phyloP scores from a whole-genome alignment of 805 yeast genomes.

The Ogataea corticis region DNA sequence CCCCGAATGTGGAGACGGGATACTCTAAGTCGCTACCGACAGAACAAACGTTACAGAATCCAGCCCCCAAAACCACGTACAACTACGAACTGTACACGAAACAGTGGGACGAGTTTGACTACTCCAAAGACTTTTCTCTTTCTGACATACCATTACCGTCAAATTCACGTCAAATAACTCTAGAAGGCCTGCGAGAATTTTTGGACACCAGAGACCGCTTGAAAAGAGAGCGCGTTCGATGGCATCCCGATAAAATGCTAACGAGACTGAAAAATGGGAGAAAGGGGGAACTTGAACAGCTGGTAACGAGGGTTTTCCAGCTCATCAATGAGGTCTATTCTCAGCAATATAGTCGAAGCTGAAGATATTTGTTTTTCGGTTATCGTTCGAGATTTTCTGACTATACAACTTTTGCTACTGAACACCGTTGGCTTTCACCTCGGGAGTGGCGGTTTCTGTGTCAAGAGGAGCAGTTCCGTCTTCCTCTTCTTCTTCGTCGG shows the following conservation, averaged over 20 bases:
- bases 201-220: conserved; percentile 22
- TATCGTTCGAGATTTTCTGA: no score
- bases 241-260: conserved; percentile 73
- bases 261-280: conserved; percentile 13
- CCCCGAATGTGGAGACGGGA: conserved; percentile 12
- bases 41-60: background rate
- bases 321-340: conserved; percentile 39
- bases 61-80: conserved; percentile 14
- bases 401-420: no score
- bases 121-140: background rate
- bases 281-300: conserved; percentile 6
- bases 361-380: no score
- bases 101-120: conserved; percentile 11
- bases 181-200: conserved; percentile 17
- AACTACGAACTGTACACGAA: conserved; percentile 24
- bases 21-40: conserved; percentile 10
- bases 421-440: background rate
- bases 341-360: conserved; percentile 21
- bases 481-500: conserved; percentile 16
- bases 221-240: conserved; percentile 54
- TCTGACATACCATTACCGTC: conserved; percentile 25
- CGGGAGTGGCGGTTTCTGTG: conserved; percentile 2
- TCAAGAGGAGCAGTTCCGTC: conserved; percentile 3
- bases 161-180: conserved; percentile 16
- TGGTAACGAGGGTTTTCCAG: conserved; percentile 44